Evolutionary conservation across 1,284 basidiomycete species (phyloP).

Genomic region (Malassezia yamatoensis): DNA sequence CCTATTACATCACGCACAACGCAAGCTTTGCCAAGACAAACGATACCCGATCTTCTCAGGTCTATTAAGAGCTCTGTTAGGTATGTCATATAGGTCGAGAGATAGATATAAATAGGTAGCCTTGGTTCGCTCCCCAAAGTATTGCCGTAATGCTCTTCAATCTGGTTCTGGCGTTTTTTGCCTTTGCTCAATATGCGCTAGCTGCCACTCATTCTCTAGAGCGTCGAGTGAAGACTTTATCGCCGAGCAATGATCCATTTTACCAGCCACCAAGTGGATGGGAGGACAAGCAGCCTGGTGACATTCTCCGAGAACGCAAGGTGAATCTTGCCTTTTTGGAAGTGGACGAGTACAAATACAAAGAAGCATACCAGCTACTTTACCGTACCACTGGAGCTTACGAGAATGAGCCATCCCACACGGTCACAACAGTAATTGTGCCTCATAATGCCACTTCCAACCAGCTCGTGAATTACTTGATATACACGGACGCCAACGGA

Average conservation of each 20-base stretch:
- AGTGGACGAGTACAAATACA: constrained; percentile 10
- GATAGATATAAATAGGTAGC: too few relatives aligned
- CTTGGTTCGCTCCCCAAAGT: too few relatives aligned
- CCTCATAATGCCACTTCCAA: constrained; percentile 21
- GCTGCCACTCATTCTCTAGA: neutral
- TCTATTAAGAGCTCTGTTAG: too few relatives aligned
- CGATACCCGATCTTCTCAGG: too few relatives aligned
- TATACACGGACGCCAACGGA: constrained; percentile 21
- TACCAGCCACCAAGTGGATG: constrained; percentile 22
- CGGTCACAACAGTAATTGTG: constrained; percentile 25
- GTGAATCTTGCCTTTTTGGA: constrained; percentile 16
- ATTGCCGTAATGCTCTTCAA: neutral
- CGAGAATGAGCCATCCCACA: constrained; percentile 2
- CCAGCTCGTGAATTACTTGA: constrained; percentile 24
- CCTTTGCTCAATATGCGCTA: neutral
- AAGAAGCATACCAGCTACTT: constrained; percentile 20
- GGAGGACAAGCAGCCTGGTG: constrained; percentile 16
- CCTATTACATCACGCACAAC: too few relatives aligned
- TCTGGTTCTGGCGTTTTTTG: neutral
- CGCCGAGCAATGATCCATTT: constrained; percentile 26
- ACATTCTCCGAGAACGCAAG: constrained; percentile 24
- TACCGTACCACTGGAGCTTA: constrained; percentile 21
- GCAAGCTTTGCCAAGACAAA: too few relatives aligned
- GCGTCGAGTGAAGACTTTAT: neutral
- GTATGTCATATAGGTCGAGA: too few relatives aligned